Conservation (phyloP, 2,329 filamentous ascomycete species). For the Pestalotiopsis sp. region DNA sequence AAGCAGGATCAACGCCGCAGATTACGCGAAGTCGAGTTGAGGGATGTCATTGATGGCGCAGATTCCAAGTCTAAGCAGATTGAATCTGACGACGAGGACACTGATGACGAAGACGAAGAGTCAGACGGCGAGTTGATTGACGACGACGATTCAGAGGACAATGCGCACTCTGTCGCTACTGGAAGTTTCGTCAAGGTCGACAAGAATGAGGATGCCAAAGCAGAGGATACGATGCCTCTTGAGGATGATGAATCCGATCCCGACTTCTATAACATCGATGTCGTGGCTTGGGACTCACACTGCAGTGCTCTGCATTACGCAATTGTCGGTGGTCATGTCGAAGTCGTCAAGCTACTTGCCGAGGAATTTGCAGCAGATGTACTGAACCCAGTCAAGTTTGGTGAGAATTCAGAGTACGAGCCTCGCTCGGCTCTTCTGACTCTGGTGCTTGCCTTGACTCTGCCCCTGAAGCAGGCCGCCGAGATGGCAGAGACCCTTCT, state of each 20-base stretch:
- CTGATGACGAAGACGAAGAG: conserved; percentile 36
- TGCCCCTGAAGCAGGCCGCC: conserved; percentile 65
- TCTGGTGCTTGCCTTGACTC: conserved; percentile 66
- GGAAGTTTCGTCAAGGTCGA: conserved; percentile 75
- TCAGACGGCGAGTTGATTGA: conserved; percentile 52
- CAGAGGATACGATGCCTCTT: conserved; percentile 44
- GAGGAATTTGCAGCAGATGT: conserved; percentile 77
- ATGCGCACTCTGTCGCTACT: conserved; percentile 59
- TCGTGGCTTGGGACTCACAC: conserved; percentile 78
- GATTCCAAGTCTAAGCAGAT: not conserved
- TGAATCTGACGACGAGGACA: conserved; percentile 30
- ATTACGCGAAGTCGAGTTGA: conserved; percentile 31
- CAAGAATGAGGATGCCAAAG: conserved; percentile 39
- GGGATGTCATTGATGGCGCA: conserved; percentile 21
- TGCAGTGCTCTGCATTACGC: conserved; percentile 79
- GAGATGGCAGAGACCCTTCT: conserved; percentile 69
- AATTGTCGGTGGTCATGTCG: conserved; percentile 71
- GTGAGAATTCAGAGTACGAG: conserved; percentile 47
- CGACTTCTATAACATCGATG: conserved; percentile 79
- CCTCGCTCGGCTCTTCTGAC: conserved; percentile 68
- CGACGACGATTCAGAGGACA: conserved; percentile 52
- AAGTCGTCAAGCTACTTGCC: conserved; percentile 71
- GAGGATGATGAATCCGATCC: conserved; percentile 69
- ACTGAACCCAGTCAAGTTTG: conserved; percentile 72
- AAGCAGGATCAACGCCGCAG: conserved; percentile 54